Base-by-base conservation (phyloP, 1,284 basidiomycete genomes). In the Fomitopsis palustris region DNA sequence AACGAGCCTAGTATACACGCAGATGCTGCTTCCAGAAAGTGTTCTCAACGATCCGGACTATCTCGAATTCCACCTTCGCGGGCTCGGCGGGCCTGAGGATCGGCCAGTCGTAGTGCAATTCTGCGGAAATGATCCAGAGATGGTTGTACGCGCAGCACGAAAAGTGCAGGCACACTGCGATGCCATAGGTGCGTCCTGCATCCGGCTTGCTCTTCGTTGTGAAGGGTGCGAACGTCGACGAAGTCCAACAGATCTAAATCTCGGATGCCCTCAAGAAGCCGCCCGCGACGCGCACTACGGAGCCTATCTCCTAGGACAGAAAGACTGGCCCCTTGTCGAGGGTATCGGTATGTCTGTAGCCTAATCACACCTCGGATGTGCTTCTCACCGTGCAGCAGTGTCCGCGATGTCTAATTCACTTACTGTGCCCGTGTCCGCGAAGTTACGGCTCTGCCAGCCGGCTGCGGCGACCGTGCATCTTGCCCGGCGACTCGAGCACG, bases 221-320 rank as follows among this genome's bases (percentile, higher is more conserved):
- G 25, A 12, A 58, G 54, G 55, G 25, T 8, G 25, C 57, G 33
- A 31, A 60, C 54, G 25, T 29, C 8, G 21, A 73, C 61, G 52
- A 68, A 69, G 65, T n/a, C 38, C 21, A 58, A 65, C 60, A 77
- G 83, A 84, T 67, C 64, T 85, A 55, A 85, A 85, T 61, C 72
- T 85, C 10, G 81, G 90, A 23, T 92, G 90, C 69, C 90, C 90
- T 17, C 89, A 90, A 65, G 82, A 86, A 54, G 78, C 81, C 35
- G 90, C 90, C 2, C 75, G 78, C 41, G 81, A 87, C 43, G 84
- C 80, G 10, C 87, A 87, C 63, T 89, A 81, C 67, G 90, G 90
- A 8, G 89, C 85, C 19, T 92, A 92, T 68, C 76, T 92, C 12
- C 77, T 92, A 8, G 78, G 78, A 16, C 83, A 84, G 65, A 83